Conservation (phyloP, 1,139 yeast genomes). For the Kurtzmaniella natalensis region DNA sequence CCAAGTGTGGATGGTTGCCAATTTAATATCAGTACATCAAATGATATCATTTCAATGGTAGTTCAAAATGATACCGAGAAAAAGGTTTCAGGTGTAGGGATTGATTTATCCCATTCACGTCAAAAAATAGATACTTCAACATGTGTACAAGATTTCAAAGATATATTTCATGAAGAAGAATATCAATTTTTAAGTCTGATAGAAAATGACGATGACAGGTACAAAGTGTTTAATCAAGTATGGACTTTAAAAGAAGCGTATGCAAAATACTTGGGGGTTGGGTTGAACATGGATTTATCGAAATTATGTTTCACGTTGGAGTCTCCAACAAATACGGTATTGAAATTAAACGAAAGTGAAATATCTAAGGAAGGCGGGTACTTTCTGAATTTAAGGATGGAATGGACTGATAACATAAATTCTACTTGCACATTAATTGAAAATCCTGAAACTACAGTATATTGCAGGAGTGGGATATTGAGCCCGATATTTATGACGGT, state of each 20-base stretch:
- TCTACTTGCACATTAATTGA: neutral
- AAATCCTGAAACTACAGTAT: neutral
- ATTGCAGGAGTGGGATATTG: constrained; percentile 2
- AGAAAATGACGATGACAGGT: constrained; percentile 14
- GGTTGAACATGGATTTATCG: constrained; percentile 51
- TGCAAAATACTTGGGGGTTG: constrained; percentile 58
- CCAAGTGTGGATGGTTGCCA: constrained; percentile 23
- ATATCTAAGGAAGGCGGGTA: too few relatives aligned
- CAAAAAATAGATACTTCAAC: constrained; percentile 37
- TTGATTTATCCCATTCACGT: constrained; percentile 55
- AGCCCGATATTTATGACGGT: constrained; percentile 3
- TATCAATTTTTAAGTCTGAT: constrained; percentile 19
- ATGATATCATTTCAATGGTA: constrained; percentile 42
- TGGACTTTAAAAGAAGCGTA: constrained; percentile 78
- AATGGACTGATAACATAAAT: constrained; percentile 3
- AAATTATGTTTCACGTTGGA: constrained; percentile 15
- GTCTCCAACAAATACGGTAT: too few relatives aligned
- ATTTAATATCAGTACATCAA: constrained; percentile 57
- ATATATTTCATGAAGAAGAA: constrained; percentile 47
- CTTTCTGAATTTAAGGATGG: neutral
- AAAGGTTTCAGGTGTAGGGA: constrained; percentile 38
- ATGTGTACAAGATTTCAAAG: constrained; percentile 41
- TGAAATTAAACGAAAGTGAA: too few relatives aligned
- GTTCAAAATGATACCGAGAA: constrained; percentile 21
- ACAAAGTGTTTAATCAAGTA: constrained; percentile 42